Conservation (phyloP, 2,329 filamentous ascomycete genomes). For the Botrytis cinerea region DNA sequence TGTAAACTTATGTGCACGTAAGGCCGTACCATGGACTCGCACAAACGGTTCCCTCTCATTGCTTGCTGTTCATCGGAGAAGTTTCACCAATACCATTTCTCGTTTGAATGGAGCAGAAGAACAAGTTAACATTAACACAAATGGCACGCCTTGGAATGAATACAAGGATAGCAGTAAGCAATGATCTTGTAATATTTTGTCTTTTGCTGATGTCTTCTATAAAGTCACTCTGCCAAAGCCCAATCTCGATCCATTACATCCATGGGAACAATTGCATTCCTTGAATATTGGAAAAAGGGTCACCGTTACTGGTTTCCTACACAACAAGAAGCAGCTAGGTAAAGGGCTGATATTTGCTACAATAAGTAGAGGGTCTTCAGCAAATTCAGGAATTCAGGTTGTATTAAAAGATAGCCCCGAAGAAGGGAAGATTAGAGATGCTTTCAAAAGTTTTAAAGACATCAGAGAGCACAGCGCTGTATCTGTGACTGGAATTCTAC, state of each 20-base stretch:
- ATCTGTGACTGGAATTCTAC: slow-evolving; percentile 16
- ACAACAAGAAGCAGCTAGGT: slow-evolving; percentile 65
- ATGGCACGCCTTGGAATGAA: slow-evolving; percentile 33
- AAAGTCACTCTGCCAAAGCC: slow-evolving; percentile 27
- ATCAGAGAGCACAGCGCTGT: slow-evolving; percentile 23
- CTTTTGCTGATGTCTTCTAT: slow-evolving; percentile 10
- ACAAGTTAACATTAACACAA: slow-evolving; percentile 16
- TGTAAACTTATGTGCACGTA: background rate
- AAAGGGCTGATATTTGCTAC: slow-evolving; percentile 72
- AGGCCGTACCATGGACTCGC: slow-evolving; percentile 14
- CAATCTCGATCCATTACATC: slow-evolving; percentile 26
- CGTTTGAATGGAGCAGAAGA: background rate
- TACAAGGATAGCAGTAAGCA: slow-evolving; percentile 36
- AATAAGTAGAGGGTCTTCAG: slow-evolving; percentile 41
- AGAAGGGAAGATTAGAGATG: slow-evolving; percentile 12
- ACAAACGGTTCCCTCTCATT: background rate
- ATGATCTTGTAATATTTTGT: background rate
- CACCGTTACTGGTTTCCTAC: slow-evolving; percentile 70
- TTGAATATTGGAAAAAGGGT: slow-evolving; percentile 46
- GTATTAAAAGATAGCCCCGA: slow-evolving; percentile 16
- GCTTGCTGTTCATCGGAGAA: slow-evolving; percentile 17
- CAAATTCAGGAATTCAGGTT: slow-evolving; percentile 39
- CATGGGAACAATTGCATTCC: slow-evolving; percentile 17
- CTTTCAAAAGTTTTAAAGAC: slow-evolving; percentile 27
- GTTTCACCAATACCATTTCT: slow-evolving; percentile 26